A percentile compares a stretch with the other conserved stretches of the same genome.
Conservation (phyloP, 2,329 filamentous ascomycete species). For the Cercospora sojina region DNA sequence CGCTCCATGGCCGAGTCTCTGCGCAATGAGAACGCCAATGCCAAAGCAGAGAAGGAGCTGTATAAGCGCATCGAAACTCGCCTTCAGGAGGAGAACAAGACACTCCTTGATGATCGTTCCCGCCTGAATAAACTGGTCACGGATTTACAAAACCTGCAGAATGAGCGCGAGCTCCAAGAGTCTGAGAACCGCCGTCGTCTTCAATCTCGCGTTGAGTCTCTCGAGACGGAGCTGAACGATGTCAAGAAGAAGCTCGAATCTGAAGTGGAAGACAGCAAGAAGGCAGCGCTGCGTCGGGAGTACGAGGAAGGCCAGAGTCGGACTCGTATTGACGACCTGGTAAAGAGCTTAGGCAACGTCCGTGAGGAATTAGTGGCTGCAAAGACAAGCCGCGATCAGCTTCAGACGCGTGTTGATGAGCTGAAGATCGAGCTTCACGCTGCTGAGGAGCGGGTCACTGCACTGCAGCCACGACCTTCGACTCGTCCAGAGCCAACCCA, state of each 20-base stretch:
- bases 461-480: conserved; percentile 76
- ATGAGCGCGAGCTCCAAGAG: conserved; percentile 84
- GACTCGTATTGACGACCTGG: conserved; percentile 88
- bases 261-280: conserved; percentile 81
- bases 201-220: conserved; percentile 71
- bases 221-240: conserved; percentile 75
- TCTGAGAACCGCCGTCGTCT: conserved; percentile 77
- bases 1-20: conserved; percentile 80
- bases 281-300: conserved; percentile 78
- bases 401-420: conserved; percentile 86
- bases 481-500: conserved; percentile 51
- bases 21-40: conserved; percentile 84
- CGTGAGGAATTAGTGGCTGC: conserved; percentile 83
- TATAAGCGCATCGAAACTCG: conserved; percentile 93
- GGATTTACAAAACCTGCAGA: conserved; percentile 83
- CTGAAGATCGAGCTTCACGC: conserved; percentile 82
- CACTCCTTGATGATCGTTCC: conserved; percentile 76
- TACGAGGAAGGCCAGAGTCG: conserved; percentile 86
- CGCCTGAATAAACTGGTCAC: conserved; percentile 79
- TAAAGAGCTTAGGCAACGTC: conserved; percentile 72
- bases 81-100: conserved; percentile 83
- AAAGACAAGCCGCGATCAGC: conserved; percentile 84
- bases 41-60: conserved; percentile 91
- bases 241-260: conserved; percentile 81
- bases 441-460: conserved; percentile 81